phyloP scores from a whole-genome alignment of 805 yeast species.

The Candida multigemmis region DNA sequence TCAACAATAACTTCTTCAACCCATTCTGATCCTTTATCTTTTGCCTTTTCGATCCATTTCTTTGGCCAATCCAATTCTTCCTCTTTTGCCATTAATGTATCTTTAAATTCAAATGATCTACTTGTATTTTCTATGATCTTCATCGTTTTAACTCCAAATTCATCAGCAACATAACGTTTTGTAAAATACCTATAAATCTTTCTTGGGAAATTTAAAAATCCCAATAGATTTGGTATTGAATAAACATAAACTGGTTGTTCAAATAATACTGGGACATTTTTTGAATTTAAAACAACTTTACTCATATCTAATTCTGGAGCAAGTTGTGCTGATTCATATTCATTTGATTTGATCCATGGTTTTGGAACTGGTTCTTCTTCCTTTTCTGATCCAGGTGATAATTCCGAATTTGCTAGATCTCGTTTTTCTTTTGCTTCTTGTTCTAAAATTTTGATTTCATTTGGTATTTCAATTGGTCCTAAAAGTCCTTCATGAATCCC shows the following conservation, averaged over 20 bases:
- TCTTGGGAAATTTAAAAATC: conserved; percentile 68
- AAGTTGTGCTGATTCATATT: conserved; percentile 43
- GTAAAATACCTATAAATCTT: conserved; percentile 75
- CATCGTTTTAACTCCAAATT: conserved; percentile 46
- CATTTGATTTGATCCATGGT: conserved; percentile 54
- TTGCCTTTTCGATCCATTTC: conserved; percentile 74
- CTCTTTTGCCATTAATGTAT: conserved; percentile 32
- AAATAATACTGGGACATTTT: conserved; percentile 49
- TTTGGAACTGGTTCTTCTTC: conserved; percentile 38
- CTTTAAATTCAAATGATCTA: conserved; percentile 44
- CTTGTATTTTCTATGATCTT: conserved; percentile 42
- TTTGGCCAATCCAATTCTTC: conserved; percentile 88
- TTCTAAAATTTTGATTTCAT: conserved; percentile 9
- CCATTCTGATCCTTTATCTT: conserved; percentile 79
- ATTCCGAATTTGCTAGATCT: background rate
- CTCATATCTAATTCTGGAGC: conserved; percentile 53
- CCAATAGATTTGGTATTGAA: conserved; percentile 70
- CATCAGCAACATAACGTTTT: conserved; percentile 61
- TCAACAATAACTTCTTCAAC: conserved; percentile 65
- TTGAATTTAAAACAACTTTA: conserved; percentile 15
- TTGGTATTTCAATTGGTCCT: conserved; percentile 66
- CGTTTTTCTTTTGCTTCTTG: conserved; percentile 7
- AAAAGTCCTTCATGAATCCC: conserved; percentile 93
- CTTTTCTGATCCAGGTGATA: conserved; percentile 3
- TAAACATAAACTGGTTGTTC: conserved; percentile 74